phyloP scores from a whole-genome alignment of 306 rosid genomes.

The Oxytropis ochrocephala region DNA sequence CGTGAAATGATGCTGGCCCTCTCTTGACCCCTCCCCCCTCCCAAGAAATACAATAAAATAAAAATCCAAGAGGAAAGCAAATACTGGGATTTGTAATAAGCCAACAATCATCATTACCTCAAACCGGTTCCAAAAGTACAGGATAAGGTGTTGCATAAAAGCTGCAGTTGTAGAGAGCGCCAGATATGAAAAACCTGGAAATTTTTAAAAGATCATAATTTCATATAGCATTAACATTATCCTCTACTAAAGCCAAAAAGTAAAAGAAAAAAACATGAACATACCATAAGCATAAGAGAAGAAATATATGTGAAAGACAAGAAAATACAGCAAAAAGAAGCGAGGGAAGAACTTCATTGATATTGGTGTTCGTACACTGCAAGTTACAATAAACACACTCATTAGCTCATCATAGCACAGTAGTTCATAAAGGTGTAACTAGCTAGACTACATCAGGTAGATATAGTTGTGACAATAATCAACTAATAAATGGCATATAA shows the following conservation, averaged over 20 bases:
- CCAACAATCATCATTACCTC: slow-evolving; percentile 50
- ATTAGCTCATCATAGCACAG: slow-evolving; percentile 29
- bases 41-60: background rate
- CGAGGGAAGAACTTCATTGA: slow-evolving; percentile 99
- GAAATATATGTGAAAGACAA: slow-evolving; percentile 97
- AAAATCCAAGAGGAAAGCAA: background rate
- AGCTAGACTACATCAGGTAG: background rate
- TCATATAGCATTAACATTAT: slow-evolving; percentile 7
- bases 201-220: slow-evolving; percentile 16
- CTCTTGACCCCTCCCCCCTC: background rate
- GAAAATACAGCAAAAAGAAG: slow-evolving; percentile 91
- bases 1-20: background rate
- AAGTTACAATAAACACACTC: slow-evolving; percentile 22
- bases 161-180: slow-evolving; percentile 97
- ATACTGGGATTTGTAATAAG: background rate
- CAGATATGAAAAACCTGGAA: slow-evolving; percentile 91
- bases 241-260: background rate
- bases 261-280: background rate
- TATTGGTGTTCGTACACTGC: slow-evolving; percentile 98
- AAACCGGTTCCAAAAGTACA: slow-evolving; percentile 95
- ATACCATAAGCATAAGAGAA: slow-evolving; percentile 90
- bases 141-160: slow-evolving; percentile 92
- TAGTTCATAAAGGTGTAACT: background rate
- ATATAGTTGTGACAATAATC: background rate
- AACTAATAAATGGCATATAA: slow-evolving; percentile 8